Conservation (phyloP, 169 alveolate species). For the Perkinsus marinus region DNA sequence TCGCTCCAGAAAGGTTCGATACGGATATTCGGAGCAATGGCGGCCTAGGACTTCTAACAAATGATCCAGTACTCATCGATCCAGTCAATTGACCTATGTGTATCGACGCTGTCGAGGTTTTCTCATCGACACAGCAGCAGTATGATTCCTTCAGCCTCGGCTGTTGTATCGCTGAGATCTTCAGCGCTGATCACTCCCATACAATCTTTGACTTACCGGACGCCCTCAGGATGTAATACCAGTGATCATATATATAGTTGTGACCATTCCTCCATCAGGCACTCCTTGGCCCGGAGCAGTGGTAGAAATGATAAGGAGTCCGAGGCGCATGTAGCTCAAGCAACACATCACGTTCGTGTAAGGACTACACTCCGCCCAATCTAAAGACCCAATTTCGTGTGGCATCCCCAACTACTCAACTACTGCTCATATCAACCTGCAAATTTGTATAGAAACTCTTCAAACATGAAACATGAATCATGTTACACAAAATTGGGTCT, state of each 20-base stretch:
- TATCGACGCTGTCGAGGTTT: not conserved
- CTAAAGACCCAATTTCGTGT: no score
- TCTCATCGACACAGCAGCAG: not conserved
- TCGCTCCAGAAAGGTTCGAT: not conserved
- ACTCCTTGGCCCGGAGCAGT: not conserved
- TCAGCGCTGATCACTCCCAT: not conserved
- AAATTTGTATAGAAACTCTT: no score
- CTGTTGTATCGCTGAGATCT: not conserved
- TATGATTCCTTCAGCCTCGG: not conserved
- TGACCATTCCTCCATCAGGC: not conserved
- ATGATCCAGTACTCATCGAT: not conserved
- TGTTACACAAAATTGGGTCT: no score
- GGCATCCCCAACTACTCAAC: no score
- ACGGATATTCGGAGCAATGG: not conserved
- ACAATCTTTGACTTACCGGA: not conserved
- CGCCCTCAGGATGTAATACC: not conserved
- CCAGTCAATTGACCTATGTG: not conserved
- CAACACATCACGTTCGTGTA: not conserved
- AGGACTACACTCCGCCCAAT: no score
- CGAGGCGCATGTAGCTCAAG: not conserved
- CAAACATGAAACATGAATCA: no score
- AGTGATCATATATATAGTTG: not conserved
- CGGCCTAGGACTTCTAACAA: not conserved
- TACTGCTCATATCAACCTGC: no score
- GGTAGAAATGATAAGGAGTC: not conserved